Base-by-base conservation (phyloP, 2,329 filamentous ascomycete species). In the Graphilbum ipis-grandicollis region DNA sequence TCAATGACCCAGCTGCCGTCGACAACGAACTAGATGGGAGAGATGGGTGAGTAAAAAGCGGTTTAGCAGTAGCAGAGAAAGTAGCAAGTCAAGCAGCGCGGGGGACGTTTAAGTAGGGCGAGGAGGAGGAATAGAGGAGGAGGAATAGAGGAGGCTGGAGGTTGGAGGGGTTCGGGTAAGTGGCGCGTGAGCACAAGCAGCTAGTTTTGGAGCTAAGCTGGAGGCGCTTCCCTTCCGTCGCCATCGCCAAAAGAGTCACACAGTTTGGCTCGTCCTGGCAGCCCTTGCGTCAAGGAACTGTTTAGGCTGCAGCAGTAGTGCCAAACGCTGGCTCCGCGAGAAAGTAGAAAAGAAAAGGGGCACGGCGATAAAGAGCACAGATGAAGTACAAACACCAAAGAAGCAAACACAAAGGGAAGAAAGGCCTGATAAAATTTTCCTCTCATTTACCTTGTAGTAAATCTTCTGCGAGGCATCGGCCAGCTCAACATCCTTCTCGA, bases 1-100 rank as follows among this genome's bases (percentile, higher is more conserved):
- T 94, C 86, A 55, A 76, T 80, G 35, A 75, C 75, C 90, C 90
- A 98, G 48, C 71, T 72, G 47, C 81, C 83, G 68, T 98, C 84
- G 47, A 94, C 88, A 49, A 98, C 81, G 57, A 93, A 98, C 88
- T 94, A 29, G 3, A 38, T 31, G 22, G 19, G 37, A 38, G 29
- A 35, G 30, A 35, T 34, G 37, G 40, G 36, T 29, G 34, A 31
- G 29, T 13, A 6, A 17, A 13, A 9, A 15, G 29, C 29, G 29
- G 15, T 17, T 28, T 23, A 10, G 5, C 26, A 28, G 14, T 7
- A 28, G 12, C 26, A 28, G 14, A 28, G 26, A 5, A 13, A 28
- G 26, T 7, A 25, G 7, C 23, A 12, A 8, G 23, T 25, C 23
- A 7, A 25, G n/a, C n/a, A n/a, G n/a, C n/a, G n/a, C n/a, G n/a